Base-by-base conservation (phyloP, 176 grass and related monocot genomes). In the Carex littledalei region DNA sequence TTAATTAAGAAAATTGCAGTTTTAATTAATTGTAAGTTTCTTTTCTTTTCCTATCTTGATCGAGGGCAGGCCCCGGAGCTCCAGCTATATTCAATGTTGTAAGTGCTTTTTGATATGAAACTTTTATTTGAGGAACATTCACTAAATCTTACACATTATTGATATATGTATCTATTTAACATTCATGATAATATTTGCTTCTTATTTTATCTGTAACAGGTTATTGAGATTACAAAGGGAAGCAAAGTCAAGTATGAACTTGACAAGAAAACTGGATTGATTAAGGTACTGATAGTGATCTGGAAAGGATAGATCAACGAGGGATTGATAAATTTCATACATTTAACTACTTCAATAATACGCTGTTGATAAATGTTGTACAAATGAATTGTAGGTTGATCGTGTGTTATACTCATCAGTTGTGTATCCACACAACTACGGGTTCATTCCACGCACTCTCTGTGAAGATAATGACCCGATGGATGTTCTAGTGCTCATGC, bases 171-270 rank as follows among this genome's bases (percentile, higher is more conserved):
- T 69, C 24, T 52, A 54, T 47, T 83, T 71, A 29, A 34, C 43
- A 3, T 80, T 53, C 2, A 47, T 45, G 17, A 24, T 81, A 45
- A 72, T 74, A 2, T 18, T 5, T 68, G 66, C 32, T 84, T 79
- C 68, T 84, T 59, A 29, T 53, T 24, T 37, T 49, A 41, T 82
- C 13, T 53, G 41, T 80, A 20, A 74, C 20, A 94, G 92, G 94
- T 97, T 8, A 91, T 97, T 70, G 90, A 97, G 88, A 97, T 97
- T 81, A 90, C 90, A 67, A 94, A 91, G 85, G 94, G 94, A 35
- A 97, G 94, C 89, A 97, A 97, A 89, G 92, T 97, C 61, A 97
- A 97, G 86, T 97, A 97, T 85, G 94, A 97, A 68, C 94, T 97
- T 72, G 94, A 97, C 92, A 97, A 97, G 92, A 97, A 94, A 86